phyloP scores from a whole-genome alignment of 257 asterid genomes.

The Agastache rugosa region DNA sequence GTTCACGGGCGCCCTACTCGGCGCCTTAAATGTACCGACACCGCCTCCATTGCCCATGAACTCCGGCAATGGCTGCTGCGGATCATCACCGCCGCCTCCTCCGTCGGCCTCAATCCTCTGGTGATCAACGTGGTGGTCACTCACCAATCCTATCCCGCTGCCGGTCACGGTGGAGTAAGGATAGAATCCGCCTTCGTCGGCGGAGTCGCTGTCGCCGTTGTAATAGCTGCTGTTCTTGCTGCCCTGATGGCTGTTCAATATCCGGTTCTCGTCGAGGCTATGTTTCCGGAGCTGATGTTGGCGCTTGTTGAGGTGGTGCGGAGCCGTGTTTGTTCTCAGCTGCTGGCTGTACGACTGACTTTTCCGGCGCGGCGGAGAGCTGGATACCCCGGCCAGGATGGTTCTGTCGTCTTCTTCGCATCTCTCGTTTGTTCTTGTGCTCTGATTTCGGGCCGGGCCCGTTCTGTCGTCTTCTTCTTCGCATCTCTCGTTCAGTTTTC shows the following conservation, averaged over 20 bases:
- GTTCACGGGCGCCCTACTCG: constrained; percentile 67
- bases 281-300: constrained; percentile 68
- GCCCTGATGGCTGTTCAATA: constrained; percentile 33
- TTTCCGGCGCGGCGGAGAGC: constrained; percentile 59
- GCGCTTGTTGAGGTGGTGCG: constrained; percentile 53
- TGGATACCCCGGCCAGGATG: constrained; percentile 49
- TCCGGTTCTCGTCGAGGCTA: constrained; percentile 69
- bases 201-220: constrained; percentile 39
- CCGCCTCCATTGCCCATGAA: constrained; percentile 69
- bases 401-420: constrained; percentile 42
- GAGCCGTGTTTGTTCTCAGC: constrained; percentile 58
- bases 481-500: background rate
- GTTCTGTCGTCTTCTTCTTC: background rate
- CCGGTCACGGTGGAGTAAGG: constrained; percentile 58
- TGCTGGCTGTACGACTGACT: constrained; percentile 67
- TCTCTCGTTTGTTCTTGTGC: background rate
- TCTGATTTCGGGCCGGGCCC: background rate
- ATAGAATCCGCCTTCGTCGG: constrained; percentile 62
- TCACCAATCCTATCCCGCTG: constrained; percentile 31
- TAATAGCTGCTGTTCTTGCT: constrained; percentile 30
- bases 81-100: constrained; percentile 35
- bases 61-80: constrained; percentile 65
- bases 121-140: constrained; percentile 48
- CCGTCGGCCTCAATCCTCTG: constrained; percentile 38
- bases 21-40: constrained; percentile 64